phyloP scores from a whole-genome alignment of 306 rosid genomes.

The Elaeagnus macrophylla region DNA sequence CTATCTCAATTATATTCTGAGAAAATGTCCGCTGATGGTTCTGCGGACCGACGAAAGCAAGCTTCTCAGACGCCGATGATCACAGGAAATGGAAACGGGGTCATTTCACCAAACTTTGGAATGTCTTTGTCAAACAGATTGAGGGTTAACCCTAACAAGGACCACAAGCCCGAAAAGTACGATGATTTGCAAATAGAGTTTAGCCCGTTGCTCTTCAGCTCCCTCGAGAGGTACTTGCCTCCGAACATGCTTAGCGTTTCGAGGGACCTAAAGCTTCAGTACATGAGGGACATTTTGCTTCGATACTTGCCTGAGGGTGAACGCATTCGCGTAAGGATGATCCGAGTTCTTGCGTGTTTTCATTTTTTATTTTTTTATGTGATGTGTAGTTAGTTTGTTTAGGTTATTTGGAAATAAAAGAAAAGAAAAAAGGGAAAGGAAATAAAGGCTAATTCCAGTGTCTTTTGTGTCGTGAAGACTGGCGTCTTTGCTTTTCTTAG shows the following conservation, averaged over 20 bases:
- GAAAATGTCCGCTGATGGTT: slow-evolving; percentile 44
- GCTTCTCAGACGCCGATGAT: slow-evolving; percentile 20
- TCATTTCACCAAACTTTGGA: slow-evolving; percentile 7
- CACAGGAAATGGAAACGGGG: slow-evolving; percentile 37
- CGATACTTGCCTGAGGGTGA: slow-evolving; percentile 63
- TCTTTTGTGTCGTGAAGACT: neutral
- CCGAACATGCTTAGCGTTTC: slow-evolving; percentile 39
- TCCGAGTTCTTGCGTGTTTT: neutral
- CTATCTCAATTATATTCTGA: neutral
- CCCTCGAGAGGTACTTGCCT: slow-evolving; percentile 76
- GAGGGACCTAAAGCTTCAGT: slow-evolving; percentile 60
- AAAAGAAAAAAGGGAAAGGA: neutral
- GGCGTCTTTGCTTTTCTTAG: neutral
- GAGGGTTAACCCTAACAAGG: slow-evolving; percentile 43
- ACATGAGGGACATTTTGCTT: slow-evolving; percentile 59
- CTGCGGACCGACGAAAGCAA: slow-evolving; percentile 36
- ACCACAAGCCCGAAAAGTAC: slow-evolving; percentile 70
- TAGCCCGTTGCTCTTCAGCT: slow-evolving; percentile 65
- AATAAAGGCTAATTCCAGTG: neutral
- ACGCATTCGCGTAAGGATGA: slow-evolving; percentile 52
- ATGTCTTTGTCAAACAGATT: slow-evolving; percentile 28
- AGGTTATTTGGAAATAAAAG: slow-evolving; percentile 10
- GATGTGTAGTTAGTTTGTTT: slow-evolving; percentile 5
- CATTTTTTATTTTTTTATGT: neutral
- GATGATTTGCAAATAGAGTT: slow-evolving; percentile 65